Evolutionary conservation across 1,284 basidiomycete species (phyloP).

Genomic region (Ceratobasidium papillatum): DNA sequence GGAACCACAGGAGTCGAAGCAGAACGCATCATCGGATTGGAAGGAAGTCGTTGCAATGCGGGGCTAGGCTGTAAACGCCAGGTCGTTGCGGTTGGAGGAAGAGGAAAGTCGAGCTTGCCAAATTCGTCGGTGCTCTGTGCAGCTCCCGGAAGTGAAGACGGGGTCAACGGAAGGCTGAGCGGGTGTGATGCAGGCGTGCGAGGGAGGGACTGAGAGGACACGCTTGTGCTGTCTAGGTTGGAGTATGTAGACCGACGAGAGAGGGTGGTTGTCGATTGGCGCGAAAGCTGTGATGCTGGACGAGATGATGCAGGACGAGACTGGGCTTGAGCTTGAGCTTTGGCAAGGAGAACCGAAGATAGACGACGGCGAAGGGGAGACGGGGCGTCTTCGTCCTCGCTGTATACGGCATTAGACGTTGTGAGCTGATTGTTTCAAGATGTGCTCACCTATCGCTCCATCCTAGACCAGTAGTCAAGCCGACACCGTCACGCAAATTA

Average conservation of each 20-base stretch:
- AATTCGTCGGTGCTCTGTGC: slow-evolving; percentile 8
- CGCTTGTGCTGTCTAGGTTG: slow-evolving; percentile 32
- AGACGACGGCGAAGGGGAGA: slow-evolving; percentile 72
- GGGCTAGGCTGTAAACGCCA: slow-evolving; percentile 28
- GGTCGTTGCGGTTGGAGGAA: slow-evolving; percentile 25
- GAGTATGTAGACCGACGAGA: slow-evolving; percentile 22
- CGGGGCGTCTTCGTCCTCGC: slow-evolving; percentile 83
- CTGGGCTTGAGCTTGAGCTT: slow-evolving; percentile 34
- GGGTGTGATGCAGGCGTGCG: slow-evolving; percentile 22
- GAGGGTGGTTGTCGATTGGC: slow-evolving; percentile 11
- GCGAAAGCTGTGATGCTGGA: slow-evolving; percentile 15
- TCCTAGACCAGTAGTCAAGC: slow-evolving; percentile 79
- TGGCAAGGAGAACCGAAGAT: slow-evolving; percentile 52
- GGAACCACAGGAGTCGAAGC: background rate
- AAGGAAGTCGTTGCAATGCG: background rate
- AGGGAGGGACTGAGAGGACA: slow-evolving; percentile 17
- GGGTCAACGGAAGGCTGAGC: slow-evolving; percentile 28
- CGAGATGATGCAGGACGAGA: slow-evolving; percentile 27
- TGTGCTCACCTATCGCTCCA: slow-evolving; percentile 78
- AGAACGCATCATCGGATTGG: slow-evolving; percentile 18
- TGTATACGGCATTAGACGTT: slow-evolving; percentile 48
- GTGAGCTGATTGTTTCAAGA: background rate
- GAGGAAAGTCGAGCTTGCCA: slow-evolving; percentile 36
- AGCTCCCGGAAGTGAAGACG: slow-evolving; percentile 26
- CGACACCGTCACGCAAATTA: slow-evolving; percentile 73